Evolutionary conservation across 2,329 filamentous ascomycete genomes (phyloP), one percentile per base, ranked within the genome.

Genomic region (Cryphonectria parasitica): DNA sequence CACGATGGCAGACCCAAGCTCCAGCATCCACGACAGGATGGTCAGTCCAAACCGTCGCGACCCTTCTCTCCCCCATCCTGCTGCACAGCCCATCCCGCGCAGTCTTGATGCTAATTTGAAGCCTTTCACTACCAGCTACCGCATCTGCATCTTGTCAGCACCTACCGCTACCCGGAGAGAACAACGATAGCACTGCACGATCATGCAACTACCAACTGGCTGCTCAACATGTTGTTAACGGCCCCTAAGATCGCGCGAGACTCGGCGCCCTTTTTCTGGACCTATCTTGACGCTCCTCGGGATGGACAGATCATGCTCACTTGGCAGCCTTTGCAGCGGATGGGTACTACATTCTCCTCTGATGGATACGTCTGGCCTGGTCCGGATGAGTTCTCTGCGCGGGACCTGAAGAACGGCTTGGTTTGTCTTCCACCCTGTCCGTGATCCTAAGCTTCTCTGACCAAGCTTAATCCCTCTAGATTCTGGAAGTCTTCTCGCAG

Each of bases 311-410:
- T 97, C 61, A 88, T 96, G 78, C 85, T 98, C 73, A 92, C 92
- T 67, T 98, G 95, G 95, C 94, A 98, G 79, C 92, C 95, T 2
- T 84, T 92, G 67, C 87, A 90, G 76, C 88, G 90, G 70, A 81
- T 92, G 69, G 89, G 88, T 4, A 90, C 88, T 1, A 91, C 90
- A 76, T 97, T 95, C 78, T 91, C 95, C 11, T 97, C 92, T 49
- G 95, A 99, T 83, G 96, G 96, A 63, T 97, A 95, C 79, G 86
- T 98, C 25, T 99, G 95, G 95, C 90, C 90, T 22, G 92, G 94
- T 75, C 88, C 89, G 7, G 95, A 99, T 82, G 87, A 91, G 67
- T 88, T 89, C 60, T 95, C 91, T 75, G 90, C 90, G 73, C 90
- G 94, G 73, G 92, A 97, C 69, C 81, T 90, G 71, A 87, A 91